These are phyloP conservation scores for Fusarium sororula DNA, from an alignment of 2,329 filamentous ascomycete genomes.

Conservation along the genomic window DNA sequence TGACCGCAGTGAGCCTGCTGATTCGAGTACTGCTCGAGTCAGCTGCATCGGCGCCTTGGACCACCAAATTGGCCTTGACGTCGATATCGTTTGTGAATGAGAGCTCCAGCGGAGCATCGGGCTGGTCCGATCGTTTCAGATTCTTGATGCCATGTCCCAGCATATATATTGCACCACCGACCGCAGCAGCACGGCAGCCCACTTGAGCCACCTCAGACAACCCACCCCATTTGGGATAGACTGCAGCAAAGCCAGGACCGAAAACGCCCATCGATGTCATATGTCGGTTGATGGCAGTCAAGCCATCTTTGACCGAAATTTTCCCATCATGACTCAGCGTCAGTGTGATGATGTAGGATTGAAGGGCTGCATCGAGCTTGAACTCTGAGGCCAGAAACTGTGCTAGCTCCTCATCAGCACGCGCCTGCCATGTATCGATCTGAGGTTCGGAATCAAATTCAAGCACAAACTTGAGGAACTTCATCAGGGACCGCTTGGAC, in stretches of 20 bases:
- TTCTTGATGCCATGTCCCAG: slow-evolving; percentile 73
- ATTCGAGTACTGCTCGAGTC: slow-evolving; percentile 48
- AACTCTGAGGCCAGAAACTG: slow-evolving; percentile 70
- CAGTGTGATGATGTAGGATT: slow-evolving; percentile 70
- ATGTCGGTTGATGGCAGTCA: slow-evolving; percentile 80
- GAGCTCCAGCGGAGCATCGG: slow-evolving; percentile 52
- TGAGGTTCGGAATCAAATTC: slow-evolving; percentile 71
- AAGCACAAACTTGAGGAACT: slow-evolving; percentile 88
- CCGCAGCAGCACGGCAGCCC: slow-evolving; percentile 87
- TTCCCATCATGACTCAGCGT: slow-evolving; percentile 76
- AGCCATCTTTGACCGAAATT: slow-evolving; percentile 70
- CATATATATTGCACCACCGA: slow-evolving; percentile 91
- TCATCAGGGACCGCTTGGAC: slow-evolving; percentile 89
- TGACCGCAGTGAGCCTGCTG: slow-evolving; percentile 72
- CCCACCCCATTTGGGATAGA: slow-evolving; percentile 94
- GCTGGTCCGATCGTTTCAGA: slow-evolving; percentile 30
- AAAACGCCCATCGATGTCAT: slow-evolving; percentile 87
- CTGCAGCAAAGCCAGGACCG: slow-evolving; percentile 86
- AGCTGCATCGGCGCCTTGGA: slow-evolving; percentile 54
- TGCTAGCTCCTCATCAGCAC: slow-evolving; percentile 64
- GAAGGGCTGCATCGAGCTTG: slow-evolving; percentile 73
- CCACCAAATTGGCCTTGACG: slow-evolving; percentile 64
- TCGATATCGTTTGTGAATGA: slow-evolving; percentile 65
- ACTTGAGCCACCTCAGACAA: slow-evolving; percentile 90
- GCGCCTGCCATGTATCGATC: slow-evolving; percentile 65